These are phyloP conservation scores for Urtica urens DNA, from an alignment of 306 rosid species.

Conservation along the genomic window DNA sequence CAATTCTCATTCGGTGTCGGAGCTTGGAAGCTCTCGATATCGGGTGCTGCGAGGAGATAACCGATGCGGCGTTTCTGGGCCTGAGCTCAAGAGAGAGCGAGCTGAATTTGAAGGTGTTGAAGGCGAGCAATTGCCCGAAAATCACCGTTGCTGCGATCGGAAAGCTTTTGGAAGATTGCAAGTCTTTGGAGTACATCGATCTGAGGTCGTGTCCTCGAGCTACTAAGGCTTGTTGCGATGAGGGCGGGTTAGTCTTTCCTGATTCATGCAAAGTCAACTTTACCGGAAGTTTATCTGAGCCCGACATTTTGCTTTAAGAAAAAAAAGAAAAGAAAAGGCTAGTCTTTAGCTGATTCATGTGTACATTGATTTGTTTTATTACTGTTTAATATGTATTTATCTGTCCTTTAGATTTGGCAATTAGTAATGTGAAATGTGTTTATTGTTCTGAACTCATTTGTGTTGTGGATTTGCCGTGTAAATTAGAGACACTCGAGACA, in stretches of 20 bases:
- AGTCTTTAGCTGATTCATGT: too few species aligned
- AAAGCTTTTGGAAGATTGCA: slow-evolving; percentile 52
- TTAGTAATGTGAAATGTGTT: slow-evolving; percentile 12
- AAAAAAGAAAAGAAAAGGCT: too few species aligned
- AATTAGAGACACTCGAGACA: background rate
- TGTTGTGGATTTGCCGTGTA: background rate
- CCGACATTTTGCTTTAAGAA: slow-evolving; percentile 35
- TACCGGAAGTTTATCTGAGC: slow-evolving; percentile 51
- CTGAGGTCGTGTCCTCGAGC: slow-evolving; percentile 78
- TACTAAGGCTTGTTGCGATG: slow-evolving; percentile 63
- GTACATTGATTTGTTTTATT: too few species aligned
- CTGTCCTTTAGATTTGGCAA: slow-evolving; percentile 3
- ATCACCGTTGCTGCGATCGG: slow-evolving; percentile 64
- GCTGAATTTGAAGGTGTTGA: slow-evolving; percentile 59
- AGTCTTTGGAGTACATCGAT: slow-evolving; percentile 57
- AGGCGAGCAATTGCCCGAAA: slow-evolving; percentile 75
- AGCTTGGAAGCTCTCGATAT: slow-evolving; percentile 69
- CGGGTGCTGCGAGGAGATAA: slow-evolving; percentile 87
- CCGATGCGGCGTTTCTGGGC: slow-evolving; percentile 69
- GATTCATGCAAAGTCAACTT: slow-evolving; percentile 64
- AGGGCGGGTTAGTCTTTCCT: slow-evolving; percentile 68
- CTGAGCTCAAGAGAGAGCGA: slow-evolving; percentile 31
- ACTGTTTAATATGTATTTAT: background rate
- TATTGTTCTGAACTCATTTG: slow-evolving; percentile 3
- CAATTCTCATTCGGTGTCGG: slow-evolving; percentile 52